These are phyloP conservation scores for Zea luxurians DNA, from an alignment of 176 grass and related monocot genomes.

Conservation along the genomic window DNA sequence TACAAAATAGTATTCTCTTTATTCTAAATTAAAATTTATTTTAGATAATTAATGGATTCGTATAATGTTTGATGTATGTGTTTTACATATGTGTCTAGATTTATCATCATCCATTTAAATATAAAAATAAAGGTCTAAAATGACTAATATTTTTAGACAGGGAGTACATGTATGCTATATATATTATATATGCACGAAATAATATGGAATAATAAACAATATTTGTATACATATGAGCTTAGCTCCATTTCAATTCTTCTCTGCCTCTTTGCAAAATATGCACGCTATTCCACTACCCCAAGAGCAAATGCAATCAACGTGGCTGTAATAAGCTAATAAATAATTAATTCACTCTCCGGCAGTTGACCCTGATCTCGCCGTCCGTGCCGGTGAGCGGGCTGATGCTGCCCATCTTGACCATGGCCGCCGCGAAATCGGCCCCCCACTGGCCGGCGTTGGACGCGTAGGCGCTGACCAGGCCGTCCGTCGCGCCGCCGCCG, in stretches of 20 bases:
- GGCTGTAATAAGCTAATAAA: background rate
- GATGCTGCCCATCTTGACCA: slow-evolving; percentile 47
- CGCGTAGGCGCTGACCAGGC: slow-evolving; percentile 32
- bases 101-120: too few species aligned
- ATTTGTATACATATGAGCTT: background rate
- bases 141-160: too few species aligned
- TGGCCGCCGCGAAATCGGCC: slow-evolving; percentile 49
- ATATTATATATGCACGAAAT: background rate
- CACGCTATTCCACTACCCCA: background rate
- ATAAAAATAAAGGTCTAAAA: too few species aligned
- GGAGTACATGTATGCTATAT: too few species aligned
- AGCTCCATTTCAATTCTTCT: background rate
- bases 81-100: too few species aligned
- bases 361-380: slow-evolving; percentile 56
- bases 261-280: background rate
- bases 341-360: slow-evolving; percentile 39
- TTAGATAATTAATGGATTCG: too few species aligned
- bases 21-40: too few species aligned
- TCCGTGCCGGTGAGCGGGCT: slow-evolving; percentile 38
- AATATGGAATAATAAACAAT: background rate
- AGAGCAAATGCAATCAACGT: background rate
- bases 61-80: too few species aligned
- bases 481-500: slow-evolving; percentile 38
- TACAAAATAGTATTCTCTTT: too few species aligned
- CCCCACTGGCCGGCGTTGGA: slow-evolving; percentile 3